Evolutionary conservation across 2,329 filamentous ascomycete species (phyloP).

Genomic region (Colletotrichum kahawae): DNA sequence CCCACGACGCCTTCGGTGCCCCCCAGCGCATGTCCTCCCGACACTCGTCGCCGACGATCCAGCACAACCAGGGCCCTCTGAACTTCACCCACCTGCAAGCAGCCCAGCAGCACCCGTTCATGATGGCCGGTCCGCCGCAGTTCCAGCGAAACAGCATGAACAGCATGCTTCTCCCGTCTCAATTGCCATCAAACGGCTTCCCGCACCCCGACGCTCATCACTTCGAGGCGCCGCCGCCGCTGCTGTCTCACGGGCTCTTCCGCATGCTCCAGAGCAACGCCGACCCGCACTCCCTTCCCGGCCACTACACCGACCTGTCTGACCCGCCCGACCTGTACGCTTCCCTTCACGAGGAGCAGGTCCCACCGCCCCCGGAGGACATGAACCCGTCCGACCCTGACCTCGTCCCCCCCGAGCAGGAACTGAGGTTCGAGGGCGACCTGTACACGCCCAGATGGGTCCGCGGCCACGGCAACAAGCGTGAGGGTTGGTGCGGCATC

Average conservation of each 20-base stretch:
- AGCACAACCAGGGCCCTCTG: constrained; percentile 54
- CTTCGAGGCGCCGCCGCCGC: constrained; percentile 64
- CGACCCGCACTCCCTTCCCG: constrained; percentile 69
- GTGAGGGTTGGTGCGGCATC: constrained; percentile 88
- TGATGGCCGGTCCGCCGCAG: constrained; percentile 56
- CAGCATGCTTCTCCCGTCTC: constrained; percentile 57
- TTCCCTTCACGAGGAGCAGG: constrained; percentile 75
- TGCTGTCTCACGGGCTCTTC: constrained; percentile 76
- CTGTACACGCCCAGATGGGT: constrained; percentile 86
- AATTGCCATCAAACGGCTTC: constrained; percentile 48
- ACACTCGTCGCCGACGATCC: constrained; percentile 56
- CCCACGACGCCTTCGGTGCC: constrained; percentile 62
- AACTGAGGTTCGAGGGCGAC: constrained; percentile 79
- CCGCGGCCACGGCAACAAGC: constrained; percentile 84
- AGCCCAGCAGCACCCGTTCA: constrained; percentile 59
- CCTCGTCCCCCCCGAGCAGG: constrained; percentile 78
- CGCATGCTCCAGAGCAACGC: constrained; percentile 78
- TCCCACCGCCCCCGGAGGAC: constrained; percentile 77
- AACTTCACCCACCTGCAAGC: constrained; percentile 61
- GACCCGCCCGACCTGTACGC: constrained; percentile 80
- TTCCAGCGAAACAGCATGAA: constrained; percentile 65
- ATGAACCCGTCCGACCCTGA: constrained; percentile 82
- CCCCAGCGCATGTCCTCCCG: constrained; percentile 61
- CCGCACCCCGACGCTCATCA: constrained; percentile 51
- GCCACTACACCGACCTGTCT: constrained; percentile 75